Evolutionary conservation across 805 yeast genomes (phyloP), one percentile per base, ranked within the genome.

Genomic region (Ogataea methylovora): DNA sequence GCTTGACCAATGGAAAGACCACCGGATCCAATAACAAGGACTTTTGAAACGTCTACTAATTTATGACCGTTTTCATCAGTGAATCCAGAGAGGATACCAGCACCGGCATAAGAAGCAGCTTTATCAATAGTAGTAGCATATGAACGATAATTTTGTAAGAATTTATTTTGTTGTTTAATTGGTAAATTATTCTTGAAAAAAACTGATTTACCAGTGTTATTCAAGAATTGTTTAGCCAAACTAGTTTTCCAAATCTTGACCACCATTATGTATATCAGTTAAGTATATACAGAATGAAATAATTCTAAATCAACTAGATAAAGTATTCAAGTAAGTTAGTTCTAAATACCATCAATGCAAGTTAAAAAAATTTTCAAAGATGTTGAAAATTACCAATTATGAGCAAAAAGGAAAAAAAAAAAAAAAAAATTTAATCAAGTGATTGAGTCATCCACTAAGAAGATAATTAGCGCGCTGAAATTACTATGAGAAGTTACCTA

Each of bases 1-100:
- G 97, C 97, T 65, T 90, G 97, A 40, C 97, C 97, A 58, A 90
- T 90, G 35, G 95, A 84, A 37, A 90, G 69, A 34, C 97, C 98
- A 53, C 98, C 98, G 7, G 97, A 90, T 9, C 98, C 98, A 54
- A 90, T 84, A 35, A 90, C 84, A 37, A 90, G 71, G 7, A 92
- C 97, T 51, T 84, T 84, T 42, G 77, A 66, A 21, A 86, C 95
- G 41, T 86, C 94, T 28, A 85, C 95, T 34, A 86, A 65, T 40
- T 73, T 64, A 36, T 73, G 76, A 29, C 76, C 74, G 43, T 77
- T 67, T 41, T 77, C 80, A 45, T 73, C 80, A 17, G 63, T 63
- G 56, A 76, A 75, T 6, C 69, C 63, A 27, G 71, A 66, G 38
- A 79, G 59, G 36, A 79, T 67, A 18, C 75, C 74, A 21, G 77